Evolutionary conservation across 495 filamentous ascomycete species (phyloP).

Genomic region (Rhypophila decipiens): DNA sequence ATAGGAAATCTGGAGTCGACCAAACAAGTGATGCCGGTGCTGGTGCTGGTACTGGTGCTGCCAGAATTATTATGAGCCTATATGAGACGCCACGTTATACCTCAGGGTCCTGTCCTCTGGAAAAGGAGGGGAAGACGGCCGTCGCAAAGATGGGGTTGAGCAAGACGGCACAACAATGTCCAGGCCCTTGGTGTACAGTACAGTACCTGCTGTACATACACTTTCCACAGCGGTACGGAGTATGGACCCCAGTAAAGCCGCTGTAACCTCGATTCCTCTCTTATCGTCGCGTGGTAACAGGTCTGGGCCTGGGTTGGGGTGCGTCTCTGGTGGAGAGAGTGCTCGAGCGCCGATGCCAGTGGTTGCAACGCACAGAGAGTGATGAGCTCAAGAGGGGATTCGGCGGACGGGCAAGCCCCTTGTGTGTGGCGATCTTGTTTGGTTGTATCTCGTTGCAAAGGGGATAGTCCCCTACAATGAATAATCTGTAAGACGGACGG

Average conservation of each 20-base stretch:
- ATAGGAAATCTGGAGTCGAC: conserved; percentile 2
- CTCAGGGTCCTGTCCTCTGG: conserved; percentile 9
- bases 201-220: no score
- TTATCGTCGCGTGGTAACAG: conserved; percentile 2
- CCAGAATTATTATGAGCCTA: conserved; percentile 19
- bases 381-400: conserved; percentile 11
- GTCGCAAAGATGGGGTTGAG: conserved; percentile 2
- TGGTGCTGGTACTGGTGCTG: conserved; percentile 11
- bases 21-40: not conserved
- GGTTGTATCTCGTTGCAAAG: not conserved
- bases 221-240: no score
- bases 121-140: not conserved
- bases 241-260: conserved; percentile 7
- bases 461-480: conserved; percentile 10
- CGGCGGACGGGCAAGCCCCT: conserved; percentile 1
- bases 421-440: conserved; percentile 9
- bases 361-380: conserved; percentile 9
- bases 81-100: conserved; percentile 16
- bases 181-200: no score
- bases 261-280: conserved; percentile 12
- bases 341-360: conserved; percentile 13
- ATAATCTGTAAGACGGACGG: conserved; percentile 6
- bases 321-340: conserved; percentile 11
- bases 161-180: conserved; percentile 6
- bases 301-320: conserved; percentile 2